These are phyloP conservation scores for Suillus ampliporus DNA, from an alignment of 768 basidiomycete species.

Conservation along the genomic window DNA sequence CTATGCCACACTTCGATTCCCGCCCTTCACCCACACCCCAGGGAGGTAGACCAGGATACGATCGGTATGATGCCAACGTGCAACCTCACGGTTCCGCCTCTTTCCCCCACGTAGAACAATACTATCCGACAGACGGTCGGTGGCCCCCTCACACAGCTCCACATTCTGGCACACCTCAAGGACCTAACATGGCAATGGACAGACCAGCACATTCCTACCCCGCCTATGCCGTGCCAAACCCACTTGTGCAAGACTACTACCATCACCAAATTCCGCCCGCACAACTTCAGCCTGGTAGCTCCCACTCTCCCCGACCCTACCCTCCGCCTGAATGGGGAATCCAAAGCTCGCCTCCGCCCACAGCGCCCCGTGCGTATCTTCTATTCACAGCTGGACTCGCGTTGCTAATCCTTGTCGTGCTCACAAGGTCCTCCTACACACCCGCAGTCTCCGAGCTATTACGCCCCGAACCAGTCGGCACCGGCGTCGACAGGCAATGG, in stretches of 20 bases:
- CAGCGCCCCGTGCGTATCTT: slow-evolving; percentile 44
- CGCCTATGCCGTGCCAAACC: background rate
- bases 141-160: background rate
- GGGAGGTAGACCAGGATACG: background rate
- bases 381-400: slow-evolving; percentile 7
- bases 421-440: slow-evolving; percentile 16
- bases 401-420: slow-evolving; percentile 1
- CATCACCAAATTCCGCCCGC: background rate
- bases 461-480: slow-evolving; percentile 18
- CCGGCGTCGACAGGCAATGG: slow-evolving; percentile 2
- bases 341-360: slow-evolving; percentile 33
- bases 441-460: slow-evolving; percentile 17
- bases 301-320: slow-evolving; percentile 4
- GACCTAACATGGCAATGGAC: background rate
- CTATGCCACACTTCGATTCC: background rate
- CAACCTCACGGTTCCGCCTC: background rate
- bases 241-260: background rate
- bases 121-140: slow-evolving; percentile 5
- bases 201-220: background rate
- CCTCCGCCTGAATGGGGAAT: slow-evolving; percentile 18
- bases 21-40: slow-evolving; percentile 1
- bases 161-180: slow-evolving; percentile 1
- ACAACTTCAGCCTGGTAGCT: slow-evolving; percentile 2
- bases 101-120: background rate
- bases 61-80: slow-evolving; percentile 4